Evolutionary conservation across 78 protist genomes (phyloP).

Genomic region (Parvularia atlantis): DNA sequence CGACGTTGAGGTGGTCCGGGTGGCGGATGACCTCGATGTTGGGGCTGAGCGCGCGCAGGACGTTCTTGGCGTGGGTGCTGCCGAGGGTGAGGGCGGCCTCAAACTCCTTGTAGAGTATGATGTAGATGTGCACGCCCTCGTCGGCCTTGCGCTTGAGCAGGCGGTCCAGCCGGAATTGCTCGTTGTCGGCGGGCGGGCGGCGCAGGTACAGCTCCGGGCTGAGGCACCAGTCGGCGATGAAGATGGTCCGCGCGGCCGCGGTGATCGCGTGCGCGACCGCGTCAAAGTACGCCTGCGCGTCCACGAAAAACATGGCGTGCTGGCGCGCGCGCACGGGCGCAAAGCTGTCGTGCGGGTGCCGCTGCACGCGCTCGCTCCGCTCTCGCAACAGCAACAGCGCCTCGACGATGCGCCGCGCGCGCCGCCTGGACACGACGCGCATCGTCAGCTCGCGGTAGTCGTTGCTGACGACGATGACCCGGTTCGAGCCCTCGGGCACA

Average conservation of each 20-base stretch:
- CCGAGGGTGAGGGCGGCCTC: slow-evolving; percentile 4
- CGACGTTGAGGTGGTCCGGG: slow-evolving; percentile 23
- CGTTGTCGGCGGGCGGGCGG: neutral
- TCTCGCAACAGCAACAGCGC: too few species aligned
- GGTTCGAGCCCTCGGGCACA: too few species aligned
- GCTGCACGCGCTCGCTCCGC: neutral
- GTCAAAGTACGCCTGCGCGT: slow-evolving; percentile 5
- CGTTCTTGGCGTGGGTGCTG: neutral
- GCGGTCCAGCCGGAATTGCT: slow-evolving; percentile 22
- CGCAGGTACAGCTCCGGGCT: slow-evolving; percentile 18
- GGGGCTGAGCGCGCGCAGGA: neutral
- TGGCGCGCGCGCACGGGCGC: slow-evolving; percentile 10
- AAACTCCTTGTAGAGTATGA: slow-evolving; percentile 40
- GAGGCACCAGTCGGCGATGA: slow-evolving; percentile 37
- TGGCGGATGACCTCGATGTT: slow-evolving; percentile 10
- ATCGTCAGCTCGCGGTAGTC: too few species aligned
- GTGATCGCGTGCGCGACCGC: slow-evolving; percentile 6
- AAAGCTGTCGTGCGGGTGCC: slow-evolving; percentile 11
- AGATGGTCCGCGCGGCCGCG: slow-evolving; percentile 2
- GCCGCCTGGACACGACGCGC: too few species aligned
- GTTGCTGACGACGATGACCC: too few species aligned
- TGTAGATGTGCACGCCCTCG: slow-evolving; percentile 34
- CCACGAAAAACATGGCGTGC: neutral
- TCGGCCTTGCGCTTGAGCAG: slow-evolving; percentile 31
- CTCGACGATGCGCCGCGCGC: too few species aligned